These are phyloP conservation scores for Candida xiaguanensis DNA, from an alignment of 805 yeast species.

Conservation along the genomic window DNA sequence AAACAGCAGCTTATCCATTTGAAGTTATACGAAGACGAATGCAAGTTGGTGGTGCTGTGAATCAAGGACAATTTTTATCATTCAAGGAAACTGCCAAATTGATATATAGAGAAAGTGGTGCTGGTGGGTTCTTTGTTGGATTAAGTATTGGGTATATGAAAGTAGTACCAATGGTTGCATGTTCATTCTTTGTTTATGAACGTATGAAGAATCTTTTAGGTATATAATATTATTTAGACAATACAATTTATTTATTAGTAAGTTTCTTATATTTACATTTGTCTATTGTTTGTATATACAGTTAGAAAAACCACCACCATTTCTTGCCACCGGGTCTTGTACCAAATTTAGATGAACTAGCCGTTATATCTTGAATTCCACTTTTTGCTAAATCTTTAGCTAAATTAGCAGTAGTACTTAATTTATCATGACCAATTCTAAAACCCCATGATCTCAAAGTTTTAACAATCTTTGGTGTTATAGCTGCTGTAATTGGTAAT, in stretches of 20 bases:
- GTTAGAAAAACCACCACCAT: conserved; percentile 61
- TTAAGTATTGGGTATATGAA: conserved; percentile 92
- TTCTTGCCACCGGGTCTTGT: conserved; percentile 49
- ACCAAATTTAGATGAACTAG: conserved; percentile 48
- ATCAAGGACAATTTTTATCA: conserved; percentile 54
- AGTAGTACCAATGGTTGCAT: conserved; percentile 95
- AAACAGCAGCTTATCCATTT: conserved; percentile 94
- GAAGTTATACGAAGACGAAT: conserved; percentile 92
- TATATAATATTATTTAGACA: conserved; percentile 31
- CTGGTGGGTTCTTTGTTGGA: conserved; percentile 90
- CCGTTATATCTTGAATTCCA: conserved; percentile 38
- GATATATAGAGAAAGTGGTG: conserved; percentile 71
- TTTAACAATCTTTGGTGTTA: conserved; percentile 76
- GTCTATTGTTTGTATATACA: conserved; percentile 7
- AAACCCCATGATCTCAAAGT: conserved; percentile 74
- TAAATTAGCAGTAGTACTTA: conserved; percentile 3
- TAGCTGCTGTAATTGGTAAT: conserved; percentile 86
- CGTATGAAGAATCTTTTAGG: conserved; percentile 69
- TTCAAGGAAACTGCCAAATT: conserved; percentile 52
- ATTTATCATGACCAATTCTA: conserved; percentile 50
- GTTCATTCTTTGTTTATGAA: conserved; percentile 93
- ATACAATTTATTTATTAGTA: background rate
- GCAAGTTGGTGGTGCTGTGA: conserved; percentile 86
- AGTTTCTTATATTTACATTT: conserved; percentile 10
- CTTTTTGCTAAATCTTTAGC: conserved; percentile 15